Base-by-base conservation (phyloP, 305 asterid genomes). In the Fraxinus sp. region DNA sequence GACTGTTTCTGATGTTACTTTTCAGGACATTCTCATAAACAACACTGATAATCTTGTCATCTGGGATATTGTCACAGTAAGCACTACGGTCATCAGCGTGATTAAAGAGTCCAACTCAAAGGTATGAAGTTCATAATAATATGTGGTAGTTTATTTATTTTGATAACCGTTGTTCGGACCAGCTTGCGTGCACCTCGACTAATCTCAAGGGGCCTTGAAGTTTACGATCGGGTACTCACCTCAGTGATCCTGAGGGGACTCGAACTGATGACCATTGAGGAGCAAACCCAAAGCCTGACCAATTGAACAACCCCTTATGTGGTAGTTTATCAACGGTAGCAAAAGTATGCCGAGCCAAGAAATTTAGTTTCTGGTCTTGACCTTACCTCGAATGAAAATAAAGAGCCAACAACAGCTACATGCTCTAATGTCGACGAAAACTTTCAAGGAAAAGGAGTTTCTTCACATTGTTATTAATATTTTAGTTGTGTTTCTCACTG, bases 41-140 rank as follows among this genome's bases (percentile, higher is more conserved):
- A 44, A 83, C 26, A 88, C 83, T 9, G 62, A 52, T 26, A 85
- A 87, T 78, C 88, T 86, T 4, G 32, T 87, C 76, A 10, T 85
- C 37, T 82, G 83, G 62, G 87, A 87, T 83, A 83, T 68, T 83
- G 85, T 76, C 87, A 86, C 5, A 33, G 55, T 28, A 80, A 82
- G 26, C 68, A 74, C 7, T 81, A 86, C 49, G 22, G 24, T 26
- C 59, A 76, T 9, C 26, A 82, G 57, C 13, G 14, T 55, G 76
- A 82, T 52, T 77, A 74, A 46, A 76, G 16, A 35, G 86, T 87
- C 13, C 82, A 87, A 76, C 62, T 87, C 22, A 83, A 79, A 78
- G 68, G 80, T 44, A 78, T 84, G 24, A 68, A 79, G 55, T 81
- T 79, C 66, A 80, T 18, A 2, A 80, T 80, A 49, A 71, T 82